Evolutionary conservation across 306 rosid genomes (phyloP), one percentile per base, ranked within the genome.

Genomic region (Nissolia schottii): DNA sequence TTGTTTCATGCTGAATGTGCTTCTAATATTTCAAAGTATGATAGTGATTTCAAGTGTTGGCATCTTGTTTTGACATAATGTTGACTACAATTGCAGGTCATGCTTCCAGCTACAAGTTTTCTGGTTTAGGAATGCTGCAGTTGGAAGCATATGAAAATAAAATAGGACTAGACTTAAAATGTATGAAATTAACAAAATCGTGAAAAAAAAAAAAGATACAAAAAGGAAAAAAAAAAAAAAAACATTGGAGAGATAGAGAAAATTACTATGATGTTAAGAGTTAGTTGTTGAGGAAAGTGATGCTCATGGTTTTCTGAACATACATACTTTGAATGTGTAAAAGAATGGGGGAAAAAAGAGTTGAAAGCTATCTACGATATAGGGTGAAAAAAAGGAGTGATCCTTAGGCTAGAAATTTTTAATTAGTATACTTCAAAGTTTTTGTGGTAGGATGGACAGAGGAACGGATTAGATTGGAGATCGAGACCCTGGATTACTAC

Each of bases 51-150:
- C n/a, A 24, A 68, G 76, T 64, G 66, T 50, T 45, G 40, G 70
- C 32, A 18, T 71, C 66, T 54, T 77, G 65, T 80, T 73, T 85
- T 81, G 81, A 73, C 82, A 67, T 78, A 46, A 55, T 88, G 82
- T 84, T 81, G 78, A 79, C 81, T 79, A 71, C 79, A 77, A 71
- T 83, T 40, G 81, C 93, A 87, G 88, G 92, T 83, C 70, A 70
- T 77, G 81, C 80, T 80, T 85, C 71, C 81, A 66, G 83, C 84
- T 68, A 63, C 80, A 54, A 75, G 85, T 81, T 79, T 85, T 83
- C 82, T 64, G 79, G 66, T 74, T 76, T 74, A 56, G 61, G 56
- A 82, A 51, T 51, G 82, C 82, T 77, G 85, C 81, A 53, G 70
- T 70, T 68, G 84, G 82, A 81, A 79, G 55, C 70, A 58, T 80